Evolutionary conservation across 768 basidiomycete species (phyloP), one percentile per base, ranked within the genome.

Genomic region (Neoboletus magnificus): DNA sequence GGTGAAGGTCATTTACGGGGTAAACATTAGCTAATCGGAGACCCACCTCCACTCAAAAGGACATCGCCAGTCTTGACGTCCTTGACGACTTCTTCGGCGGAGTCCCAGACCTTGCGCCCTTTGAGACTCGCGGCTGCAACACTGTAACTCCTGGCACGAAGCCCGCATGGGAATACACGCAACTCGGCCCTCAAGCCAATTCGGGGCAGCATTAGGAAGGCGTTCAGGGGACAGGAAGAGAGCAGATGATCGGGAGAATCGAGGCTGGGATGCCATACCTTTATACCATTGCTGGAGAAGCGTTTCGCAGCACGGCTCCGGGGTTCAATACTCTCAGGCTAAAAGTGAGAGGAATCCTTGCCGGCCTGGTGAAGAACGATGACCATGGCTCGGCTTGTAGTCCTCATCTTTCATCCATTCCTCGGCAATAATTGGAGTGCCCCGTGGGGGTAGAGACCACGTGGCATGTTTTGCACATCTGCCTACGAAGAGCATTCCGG

Each of bases 51-150:
- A 62, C 87, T 87, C 29, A 96, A 77, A 30, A 95, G 63, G 32
- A 82, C 74, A 57, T 88, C 83, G 6, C 91, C 91, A 2, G 86
- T 85, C 74, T 89, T 86, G 66, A 95, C 77, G 62, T 90, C 92
- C 65, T 82, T 79, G 58, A 95, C 80, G 2, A 91, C 93, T 50
- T 90, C 89, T 45, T 93, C 91, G 0, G 78, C 85, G 10, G 85
- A 87, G 35, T 75, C 73, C 84, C 86, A 94, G 18, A 95, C 77
- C 71, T 94, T 90, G 55, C 61, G 64, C 63, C 65, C 71, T 30
- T 63, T 66, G 22, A 58, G 64, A 20, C 36, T 52, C 37, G 57
- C 9, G 23, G 55, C n/a, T 4, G 35, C 25, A 9, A 57, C 40
- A 13, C 56, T 55, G 46, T 60, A 56, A 25, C 25, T 35, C 39